phyloP scores from a whole-genome alignment of 2,329 filamentous ascomycete species.

The Paracoccidioides lutzii region DNA sequence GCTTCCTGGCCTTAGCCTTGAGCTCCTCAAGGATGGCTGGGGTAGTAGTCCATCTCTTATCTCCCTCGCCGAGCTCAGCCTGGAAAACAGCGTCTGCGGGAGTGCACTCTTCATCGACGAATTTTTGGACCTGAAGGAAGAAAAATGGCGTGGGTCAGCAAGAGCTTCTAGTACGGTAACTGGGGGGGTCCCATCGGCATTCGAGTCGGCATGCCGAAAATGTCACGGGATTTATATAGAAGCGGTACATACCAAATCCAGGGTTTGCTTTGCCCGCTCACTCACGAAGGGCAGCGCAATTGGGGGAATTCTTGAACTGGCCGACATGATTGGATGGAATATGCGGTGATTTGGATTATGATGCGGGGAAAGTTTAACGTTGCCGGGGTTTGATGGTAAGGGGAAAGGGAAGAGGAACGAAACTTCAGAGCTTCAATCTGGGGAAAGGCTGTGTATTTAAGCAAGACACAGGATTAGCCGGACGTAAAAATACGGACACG shows the following conservation, averaged over 20 bases:
- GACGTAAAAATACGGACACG: too few relatives aligned
- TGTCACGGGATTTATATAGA: not conserved
- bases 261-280: slow-evolving; percentile 67
- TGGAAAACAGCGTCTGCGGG: slow-evolving; percentile 69
- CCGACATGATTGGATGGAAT: slow-evolving; percentile 31
- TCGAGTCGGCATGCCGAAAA: not conserved
- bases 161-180: not conserved
- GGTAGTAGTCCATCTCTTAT: slow-evolving; percentile 65
- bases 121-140: slow-evolving; percentile 60
- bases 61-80: slow-evolving; percentile 65
- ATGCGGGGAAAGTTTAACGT: not conserved
- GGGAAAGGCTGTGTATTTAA: not conserved
- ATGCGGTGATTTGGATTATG: not conserved
- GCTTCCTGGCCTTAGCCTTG: slow-evolving; percentile 66
- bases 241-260: slow-evolving; percentile 52
- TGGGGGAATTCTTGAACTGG: slow-evolving; percentile 41
- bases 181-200: not conserved
- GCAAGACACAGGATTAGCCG: not conserved
- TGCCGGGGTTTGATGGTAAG: not conserved
- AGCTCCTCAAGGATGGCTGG: slow-evolving; percentile 76
- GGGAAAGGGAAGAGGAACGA: not conserved
- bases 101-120: slow-evolving; percentile 92
- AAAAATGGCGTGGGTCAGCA: not conserved
- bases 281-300: slow-evolving; percentile 57
- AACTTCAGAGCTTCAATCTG: not conserved